Base-by-base conservation (phyloP, 306 rosid genomes). In the Acacia acuminata region DNA sequence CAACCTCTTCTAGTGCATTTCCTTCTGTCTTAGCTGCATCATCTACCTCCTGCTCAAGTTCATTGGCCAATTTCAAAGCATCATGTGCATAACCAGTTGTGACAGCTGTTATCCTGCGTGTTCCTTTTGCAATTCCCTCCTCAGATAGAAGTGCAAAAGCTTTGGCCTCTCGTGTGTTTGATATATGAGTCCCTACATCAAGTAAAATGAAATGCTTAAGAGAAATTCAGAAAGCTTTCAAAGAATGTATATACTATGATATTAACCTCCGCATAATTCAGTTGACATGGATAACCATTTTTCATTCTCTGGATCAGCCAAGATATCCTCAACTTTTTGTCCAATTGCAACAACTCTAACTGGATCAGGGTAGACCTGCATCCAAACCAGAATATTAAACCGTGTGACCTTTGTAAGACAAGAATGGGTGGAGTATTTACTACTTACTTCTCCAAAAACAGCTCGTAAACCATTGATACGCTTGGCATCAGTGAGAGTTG, bases 91-190 rank as follows among this genome's bases (percentile, higher is more conserved):
- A 67, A 45, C 84, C 91, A 83, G 97, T 89, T 69, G 99, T 96
- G 73, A 96, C 99, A 77, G 99, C 99, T 63, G 97, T 96, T 86
- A 96, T 90, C 83, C 99, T 92, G 72, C 99, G 94, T 9, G 92
- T 79, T 48, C 99, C 99, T 80, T 96, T 96, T 2, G 99, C 99
- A 88, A 94, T 92, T 76, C 99, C 98, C 88, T 96, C 99, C 89
- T 94, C 98, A 32, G 99, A 92, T 86, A 96, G 71, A 85, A 96
- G 94, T 16, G 96, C 99, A 90, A 96, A 96, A 55, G 92, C 94
- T 85, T 91, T 90, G 3, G 99, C 99, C 83, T 96, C 98, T 60
- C 96, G 86, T 45, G 99, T 96, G 84, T 96, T 96, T 66, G 91
- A 87, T 88, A 96, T 82, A 86, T 96, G 99, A 45, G 98, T 96